Conservation (phyloP, 768 basidiomycete genomes). For the Auriculariales sp. region DNA sequence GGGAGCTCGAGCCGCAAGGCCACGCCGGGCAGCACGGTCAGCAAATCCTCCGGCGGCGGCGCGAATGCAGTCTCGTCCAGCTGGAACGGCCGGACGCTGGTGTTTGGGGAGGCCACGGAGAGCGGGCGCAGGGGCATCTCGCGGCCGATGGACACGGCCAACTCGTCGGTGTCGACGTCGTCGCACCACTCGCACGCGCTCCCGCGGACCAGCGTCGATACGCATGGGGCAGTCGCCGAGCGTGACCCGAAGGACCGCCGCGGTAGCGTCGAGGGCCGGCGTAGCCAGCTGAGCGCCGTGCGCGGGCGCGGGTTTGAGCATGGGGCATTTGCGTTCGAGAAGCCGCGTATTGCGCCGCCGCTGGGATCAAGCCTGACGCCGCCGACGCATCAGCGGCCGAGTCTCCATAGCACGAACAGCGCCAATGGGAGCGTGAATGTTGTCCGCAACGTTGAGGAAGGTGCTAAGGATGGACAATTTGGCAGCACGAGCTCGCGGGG, state of each 20-base stretch:
- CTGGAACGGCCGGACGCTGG: no score
- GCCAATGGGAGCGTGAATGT: no score
- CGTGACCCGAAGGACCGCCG: not conserved
- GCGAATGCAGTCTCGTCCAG: no score
- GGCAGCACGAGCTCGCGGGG: no score
- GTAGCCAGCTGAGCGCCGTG: not conserved
- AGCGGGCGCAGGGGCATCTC: not conserved
- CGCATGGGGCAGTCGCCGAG: not conserved
- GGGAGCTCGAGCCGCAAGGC: not conserved
- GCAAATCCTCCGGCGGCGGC: not conserved
- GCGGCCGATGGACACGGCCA: constrained; percentile 1
- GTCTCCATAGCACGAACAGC: no score
- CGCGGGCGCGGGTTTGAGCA: not conserved
- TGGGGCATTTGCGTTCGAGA: not conserved
- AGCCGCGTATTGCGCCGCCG: not conserved
- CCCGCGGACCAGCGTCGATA: no score
- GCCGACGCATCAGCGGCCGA: not conserved
- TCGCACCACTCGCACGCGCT: not conserved
- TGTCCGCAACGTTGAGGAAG: no score
- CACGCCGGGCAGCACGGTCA: not conserved
- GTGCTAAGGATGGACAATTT: no score
- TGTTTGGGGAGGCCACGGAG: not conserved
- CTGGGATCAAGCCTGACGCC: not conserved
- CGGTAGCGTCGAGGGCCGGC: not conserved
- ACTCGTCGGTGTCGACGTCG: not conserved